These are phyloP conservation scores for Fusarium buharicum DNA, from an alignment of 2,329 filamentous ascomycete species.

Conservation along the genomic window DNA sequence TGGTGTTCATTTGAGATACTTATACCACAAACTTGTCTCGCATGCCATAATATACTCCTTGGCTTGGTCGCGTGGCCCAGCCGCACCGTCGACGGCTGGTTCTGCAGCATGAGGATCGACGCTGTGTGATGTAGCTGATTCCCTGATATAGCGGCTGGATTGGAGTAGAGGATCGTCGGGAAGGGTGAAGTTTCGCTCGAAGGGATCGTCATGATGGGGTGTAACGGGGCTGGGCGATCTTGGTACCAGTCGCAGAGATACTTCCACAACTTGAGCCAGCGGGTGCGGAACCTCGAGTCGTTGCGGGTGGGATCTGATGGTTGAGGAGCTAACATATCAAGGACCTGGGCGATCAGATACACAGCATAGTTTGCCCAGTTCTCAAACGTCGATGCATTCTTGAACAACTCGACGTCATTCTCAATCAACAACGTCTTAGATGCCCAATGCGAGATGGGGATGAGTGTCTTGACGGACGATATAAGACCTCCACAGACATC, in stretches of 20 bases:
- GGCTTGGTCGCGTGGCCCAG: conserved; percentile 56
- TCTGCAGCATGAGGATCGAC: conserved; percentile 62
- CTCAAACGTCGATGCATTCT: conserved; percentile 51
- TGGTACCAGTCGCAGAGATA: conserved; percentile 56
- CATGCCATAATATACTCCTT: conserved; percentile 60
- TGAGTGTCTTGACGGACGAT: conserved; percentile 61
- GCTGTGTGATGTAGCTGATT: conserved; percentile 66
- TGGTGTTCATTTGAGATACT: conserved; percentile 63
- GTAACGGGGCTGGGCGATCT: conserved; percentile 50
- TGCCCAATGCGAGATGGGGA: conserved; percentile 60
- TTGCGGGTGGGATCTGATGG: conserved; percentile 33
- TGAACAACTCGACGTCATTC: conserved; percentile 51
- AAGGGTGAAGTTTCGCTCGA: conserved; percentile 59
- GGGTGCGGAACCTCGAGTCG: conserved; percentile 42
- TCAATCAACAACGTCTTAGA: conserved; percentile 47
- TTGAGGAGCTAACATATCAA: conserved; percentile 51
- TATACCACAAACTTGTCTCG: conserved; percentile 63
- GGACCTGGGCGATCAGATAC: conserved; percentile 58
- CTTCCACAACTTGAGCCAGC: conserved; percentile 54
- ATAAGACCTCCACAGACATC: conserved; percentile 65
- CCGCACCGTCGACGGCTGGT: conserved; percentile 54
- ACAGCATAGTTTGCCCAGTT: conserved; percentile 63
- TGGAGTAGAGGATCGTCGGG: conserved; percentile 61
- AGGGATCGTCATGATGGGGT: conserved; percentile 50
- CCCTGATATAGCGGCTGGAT: conserved; percentile 62